Evolutionary conservation across 164 flowering plant species (phyloP).

Genomic region (Nymphaea thermarum): DNA sequence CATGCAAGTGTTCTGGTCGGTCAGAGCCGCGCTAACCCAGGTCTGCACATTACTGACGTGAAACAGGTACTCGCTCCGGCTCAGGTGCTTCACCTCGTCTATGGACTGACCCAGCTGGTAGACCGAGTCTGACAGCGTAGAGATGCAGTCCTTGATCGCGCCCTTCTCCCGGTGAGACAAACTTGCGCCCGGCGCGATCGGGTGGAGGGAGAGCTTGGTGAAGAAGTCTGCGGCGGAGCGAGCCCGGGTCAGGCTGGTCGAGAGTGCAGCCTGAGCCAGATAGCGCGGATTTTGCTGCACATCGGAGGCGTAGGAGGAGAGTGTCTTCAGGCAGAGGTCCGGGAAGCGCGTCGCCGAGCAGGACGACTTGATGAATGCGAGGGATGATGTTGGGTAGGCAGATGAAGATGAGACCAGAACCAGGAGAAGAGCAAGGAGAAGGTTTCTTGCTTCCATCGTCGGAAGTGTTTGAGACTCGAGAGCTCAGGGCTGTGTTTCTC

Average conservation of each 20-base stretch:
- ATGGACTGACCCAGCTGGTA: slow-evolving; percentile 54
- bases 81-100: slow-evolving; percentile 30
- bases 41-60: slow-evolving; percentile 79
- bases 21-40: slow-evolving; percentile 92
- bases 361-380: slow-evolving; percentile 9
- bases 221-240: not conserved
- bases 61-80: slow-evolving; percentile 23
- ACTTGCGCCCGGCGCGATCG: not conserved
- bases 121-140: slow-evolving; percentile 50
- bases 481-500: too few relatives aligned
- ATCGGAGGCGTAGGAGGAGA: not conserved
- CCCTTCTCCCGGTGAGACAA: slow-evolving; percentile 10
- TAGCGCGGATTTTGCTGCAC: not conserved
- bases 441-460: too few relatives aligned
- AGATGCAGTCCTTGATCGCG: slow-evolving; percentile 58
- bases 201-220: not conserved
- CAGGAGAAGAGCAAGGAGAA: too few relatives aligned
- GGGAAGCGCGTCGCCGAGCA: not conserved
- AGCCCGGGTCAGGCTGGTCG: not conserved
- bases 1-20: slow-evolving; percentile 27
- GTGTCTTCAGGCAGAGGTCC: not conserved
- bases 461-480: too few relatives aligned
- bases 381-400: too few relatives aligned
- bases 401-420: not conserved
- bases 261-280: not conserved